Percentiles rank a stretch among this genome's conserved stretches.
Evolutionary conservation across 75 land plant genomes (phyloP).

Genomic region (Cunninghamia lanceolata): DNA sequence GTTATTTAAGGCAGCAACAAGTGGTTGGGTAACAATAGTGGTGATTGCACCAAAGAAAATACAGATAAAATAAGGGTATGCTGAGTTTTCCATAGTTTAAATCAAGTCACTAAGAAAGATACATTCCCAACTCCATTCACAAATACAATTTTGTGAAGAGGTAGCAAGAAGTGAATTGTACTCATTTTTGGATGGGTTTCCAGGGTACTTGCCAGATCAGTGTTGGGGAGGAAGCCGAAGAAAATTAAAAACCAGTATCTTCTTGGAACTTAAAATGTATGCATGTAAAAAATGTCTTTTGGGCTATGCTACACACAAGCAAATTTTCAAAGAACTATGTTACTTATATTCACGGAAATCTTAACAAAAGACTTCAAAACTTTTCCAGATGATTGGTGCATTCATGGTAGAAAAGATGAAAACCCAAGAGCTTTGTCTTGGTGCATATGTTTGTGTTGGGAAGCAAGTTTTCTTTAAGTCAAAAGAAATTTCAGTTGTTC

Average conservation of each 20-base stretch:
- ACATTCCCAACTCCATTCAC: not conserved
- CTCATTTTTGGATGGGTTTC: not conserved
- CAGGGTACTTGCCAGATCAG: not conserved
- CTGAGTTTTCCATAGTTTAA: not conserved
- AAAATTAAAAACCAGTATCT: not conserved
- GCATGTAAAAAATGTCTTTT: not conserved
- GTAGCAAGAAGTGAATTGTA: not conserved
- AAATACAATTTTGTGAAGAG: not conserved
- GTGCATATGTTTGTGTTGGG: not conserved
- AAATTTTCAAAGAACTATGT: not conserved
- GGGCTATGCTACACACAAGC: not conserved
- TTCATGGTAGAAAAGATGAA: not conserved
- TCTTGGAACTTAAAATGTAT: not conserved
- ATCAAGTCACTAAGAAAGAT: not conserved
- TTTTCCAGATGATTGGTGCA: not conserved
- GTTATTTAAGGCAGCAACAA: not conserved
- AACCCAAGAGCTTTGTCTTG: not conserved
- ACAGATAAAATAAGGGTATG: not conserved
- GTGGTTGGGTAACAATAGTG: not conserved
- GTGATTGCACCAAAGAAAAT: not conserved
- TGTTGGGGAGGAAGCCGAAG: not conserved
- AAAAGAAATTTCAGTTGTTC: not conserved
- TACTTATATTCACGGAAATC: not conserved
- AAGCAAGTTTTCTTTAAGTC: not conserved
- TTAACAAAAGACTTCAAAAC: not conserved